Percentiles rank a stretch among this genome's conserved stretches.
These are phyloP conservation scores for Chaetomiaceae sp. DNA, from an alignment of 2,329 filamentous ascomycete species.

Conservation along the genomic window DNA sequence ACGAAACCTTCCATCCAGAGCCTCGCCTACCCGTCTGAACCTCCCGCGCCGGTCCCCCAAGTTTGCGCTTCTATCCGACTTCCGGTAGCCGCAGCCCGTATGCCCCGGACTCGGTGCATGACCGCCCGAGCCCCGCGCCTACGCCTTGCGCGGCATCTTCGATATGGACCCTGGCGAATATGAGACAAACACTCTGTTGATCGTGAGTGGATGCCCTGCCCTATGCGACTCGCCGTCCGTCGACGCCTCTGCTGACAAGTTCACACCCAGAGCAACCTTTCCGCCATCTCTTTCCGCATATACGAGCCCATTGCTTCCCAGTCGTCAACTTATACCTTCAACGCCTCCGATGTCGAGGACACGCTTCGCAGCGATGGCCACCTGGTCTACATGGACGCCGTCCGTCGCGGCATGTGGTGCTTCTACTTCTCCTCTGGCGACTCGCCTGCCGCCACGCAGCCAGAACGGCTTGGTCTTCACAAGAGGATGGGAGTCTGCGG, in stretches of 20 bases:
- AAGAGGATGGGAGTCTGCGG: slow-evolving; percentile 41
- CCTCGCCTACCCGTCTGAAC: neutral
- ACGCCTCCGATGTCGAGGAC: slow-evolving; percentile 49
- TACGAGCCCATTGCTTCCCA: slow-evolving; percentile 48
- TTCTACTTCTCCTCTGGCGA: slow-evolving; percentile 47
- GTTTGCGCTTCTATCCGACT: neutral
- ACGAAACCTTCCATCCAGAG: slow-evolving; percentile 19
- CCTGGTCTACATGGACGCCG: slow-evolving; percentile 49
- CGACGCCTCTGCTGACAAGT: neutral
- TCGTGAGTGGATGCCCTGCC: slow-evolving; percentile 40
- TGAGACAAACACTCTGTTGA: slow-evolving; percentile 57
- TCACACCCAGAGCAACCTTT: slow-evolving; percentile 49
- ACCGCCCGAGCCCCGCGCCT: slow-evolving; percentile 18
- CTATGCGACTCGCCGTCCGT: neutral
- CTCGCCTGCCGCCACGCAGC: slow-evolving; percentile 25
- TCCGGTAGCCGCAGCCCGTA: slow-evolving; percentile 8
- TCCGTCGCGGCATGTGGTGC: slow-evolving; percentile 50
- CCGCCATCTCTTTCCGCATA: slow-evolving; percentile 50
- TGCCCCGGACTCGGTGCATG: slow-evolving; percentile 25
- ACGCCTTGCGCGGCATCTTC: slow-evolving; percentile 29
- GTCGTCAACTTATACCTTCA: slow-evolving; percentile 41
- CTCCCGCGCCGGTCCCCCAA: slow-evolving; percentile 2
- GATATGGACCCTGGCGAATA: slow-evolving; percentile 62
- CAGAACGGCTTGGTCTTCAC: slow-evolving; percentile 33
- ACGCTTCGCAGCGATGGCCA: slow-evolving; percentile 49